Evolutionary conservation across 306 rosid genomes (phyloP).

Genomic region (Citrullus amarus): DNA sequence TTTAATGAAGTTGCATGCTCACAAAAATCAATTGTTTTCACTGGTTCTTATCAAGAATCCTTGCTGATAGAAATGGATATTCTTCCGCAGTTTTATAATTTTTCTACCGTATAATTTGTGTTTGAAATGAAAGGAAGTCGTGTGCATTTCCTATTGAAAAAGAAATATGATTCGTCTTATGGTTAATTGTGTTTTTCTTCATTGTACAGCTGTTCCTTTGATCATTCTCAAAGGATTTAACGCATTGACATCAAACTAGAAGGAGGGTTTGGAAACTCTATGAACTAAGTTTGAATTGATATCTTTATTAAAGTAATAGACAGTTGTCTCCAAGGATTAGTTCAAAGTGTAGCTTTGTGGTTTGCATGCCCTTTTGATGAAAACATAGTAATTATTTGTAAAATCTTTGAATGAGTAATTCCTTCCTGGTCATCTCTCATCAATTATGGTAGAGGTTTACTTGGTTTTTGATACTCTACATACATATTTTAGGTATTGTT

Average conservation of each 20-base stretch:
- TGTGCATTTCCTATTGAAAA: background rate
- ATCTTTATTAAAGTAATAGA: background rate
- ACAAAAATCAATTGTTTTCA: background rate
- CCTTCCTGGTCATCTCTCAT: no score
- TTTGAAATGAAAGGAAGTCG: background rate
- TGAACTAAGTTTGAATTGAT: background rate
- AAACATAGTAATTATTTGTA: no score
- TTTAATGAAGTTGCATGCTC: no score
- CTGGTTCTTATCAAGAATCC: background rate
- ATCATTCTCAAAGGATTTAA: background rate
- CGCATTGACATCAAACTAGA: background rate
- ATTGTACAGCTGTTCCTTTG: background rate
- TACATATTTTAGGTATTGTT: no score
- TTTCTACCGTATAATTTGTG: background rate
- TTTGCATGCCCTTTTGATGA: no score
- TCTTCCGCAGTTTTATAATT: background rate
- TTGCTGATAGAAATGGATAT: background rate
- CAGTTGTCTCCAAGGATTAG: no score
- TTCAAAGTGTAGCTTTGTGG: no score
- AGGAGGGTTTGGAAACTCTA: background rate
- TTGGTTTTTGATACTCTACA: no score
- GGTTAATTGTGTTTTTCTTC: background rate
- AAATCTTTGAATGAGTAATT: no score
- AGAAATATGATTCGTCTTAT: background rate
- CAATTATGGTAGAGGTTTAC: no score